Base-by-base conservation (phyloP, 129 eudicot species). In the Logfia minima region DNA sequence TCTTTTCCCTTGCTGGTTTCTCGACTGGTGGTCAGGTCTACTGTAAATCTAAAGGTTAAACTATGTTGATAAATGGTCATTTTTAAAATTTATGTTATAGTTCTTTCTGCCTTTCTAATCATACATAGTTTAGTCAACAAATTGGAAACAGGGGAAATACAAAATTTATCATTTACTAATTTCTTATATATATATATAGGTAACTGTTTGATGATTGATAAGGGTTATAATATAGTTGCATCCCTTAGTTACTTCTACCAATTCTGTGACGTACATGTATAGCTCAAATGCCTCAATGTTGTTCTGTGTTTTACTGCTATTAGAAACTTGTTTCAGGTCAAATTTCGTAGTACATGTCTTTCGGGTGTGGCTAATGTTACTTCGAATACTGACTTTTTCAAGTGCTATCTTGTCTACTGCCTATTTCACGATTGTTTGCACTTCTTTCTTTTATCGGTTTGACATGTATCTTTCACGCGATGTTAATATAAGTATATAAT, bases 21-120 rank as follows among this genome's bases (percentile, higher is more conserved):
- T 43, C 29, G 24, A 74, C 24, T 13, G 22, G 37, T 59, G 67
- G 80, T 83, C 16, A 68, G 72, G 53, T 72, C 45, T 60, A 62
- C 55, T 8, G 21, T 66, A 34, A 16, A 23, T 45, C 28, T 35
- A 21, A 61, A 73, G 58, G n/a, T 71, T 65, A 52, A 55, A 22
- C 41, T 22, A 59, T 73, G 4, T 72, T 72, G 67, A 52, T 28
- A 16, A 32, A 34, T 11, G 18, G 26, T 7, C 9, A 16, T 23
- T 14, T 14, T 74, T 24, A 37, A 16, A 10, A 29, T 31, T 18
- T 21, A 5, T 32, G 21, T 60, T 23, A 24, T 61, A 75, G 35
- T 37, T 35, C 23, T 60, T 13, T 13, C 56, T 74, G 34, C 23
- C 6, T 14, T 74, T 13, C 68, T 6, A 11, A 58, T 58, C 28